A percentile compares a stretch with the other conserved stretches of the same genome.
Conservation (phyloP, 2,329 filamentous ascomycete genomes). For the Alternaria angustiovoidea region DNA sequence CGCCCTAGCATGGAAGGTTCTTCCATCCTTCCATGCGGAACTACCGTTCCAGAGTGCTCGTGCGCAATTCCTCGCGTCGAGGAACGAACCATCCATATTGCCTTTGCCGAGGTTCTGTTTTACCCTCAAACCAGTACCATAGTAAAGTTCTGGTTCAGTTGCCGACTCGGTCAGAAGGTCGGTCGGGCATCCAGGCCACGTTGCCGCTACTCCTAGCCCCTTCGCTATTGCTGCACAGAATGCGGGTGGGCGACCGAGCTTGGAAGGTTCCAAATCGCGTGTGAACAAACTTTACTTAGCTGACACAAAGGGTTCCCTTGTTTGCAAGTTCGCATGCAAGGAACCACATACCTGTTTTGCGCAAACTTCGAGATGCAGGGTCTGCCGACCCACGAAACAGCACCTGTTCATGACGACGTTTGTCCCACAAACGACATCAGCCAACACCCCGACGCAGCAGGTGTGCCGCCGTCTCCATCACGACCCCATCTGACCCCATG, state of each 20-base stretch:
- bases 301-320: background rate
- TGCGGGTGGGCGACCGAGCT: conserved; percentile 1
- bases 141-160: background rate
- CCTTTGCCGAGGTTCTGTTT: background rate
- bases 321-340: conserved; percentile 2
- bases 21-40: conserved; percentile 22
- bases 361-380: conserved; percentile 8
- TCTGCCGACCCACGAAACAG: conserved; percentile 2
- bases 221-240: conserved; percentile 3
- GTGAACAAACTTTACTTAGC: conserved; percentile 1
- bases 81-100: conserved; percentile 7
- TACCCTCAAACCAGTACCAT: background rate
- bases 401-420: conserved; percentile 5
- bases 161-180: conserved; percentile 1
- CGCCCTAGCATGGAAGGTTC: conserved; percentile 18
- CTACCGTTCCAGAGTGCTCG: background rate
- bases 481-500: conserved; percentile 2
- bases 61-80: conserved; percentile 8
- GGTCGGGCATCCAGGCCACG: background rate
- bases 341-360: conserved; percentile 1
- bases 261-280: background rate
- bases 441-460: conserved; percentile 5
- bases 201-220: background rate
- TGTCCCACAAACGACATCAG: background rate
- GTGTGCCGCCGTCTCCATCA: conserved; percentile 9